Base-by-base conservation (phyloP, 495 filamentous ascomycete genomes). In the Lasiosphaeris hirsuta region DNA sequence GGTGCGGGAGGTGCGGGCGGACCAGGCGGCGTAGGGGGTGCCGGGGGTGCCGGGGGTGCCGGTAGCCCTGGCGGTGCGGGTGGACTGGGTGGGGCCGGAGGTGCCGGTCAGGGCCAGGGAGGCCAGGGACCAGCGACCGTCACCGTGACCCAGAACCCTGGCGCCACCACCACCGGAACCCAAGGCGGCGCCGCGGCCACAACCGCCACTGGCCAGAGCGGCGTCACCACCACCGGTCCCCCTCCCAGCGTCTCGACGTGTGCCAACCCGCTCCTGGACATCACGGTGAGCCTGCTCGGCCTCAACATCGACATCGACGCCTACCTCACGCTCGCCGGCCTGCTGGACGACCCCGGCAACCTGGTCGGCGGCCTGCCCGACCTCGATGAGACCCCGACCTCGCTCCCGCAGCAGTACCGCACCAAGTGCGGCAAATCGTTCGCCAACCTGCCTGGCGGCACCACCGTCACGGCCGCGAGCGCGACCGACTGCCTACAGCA, bases 231-330 rank as follows among this genome's bases (percentile, higher is more conserved):
- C 45, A 56, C 46, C 9, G 18, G 36, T 0, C 13, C 40, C 0
- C 17, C 38, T 0, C 11, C 36, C 38, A 37, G 18, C 30, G 42
- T 47, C 18, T 17, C 52, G 4, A 35, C 18, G 19, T 39, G 37
- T 36, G 44, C 10, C 44, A 45, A 17, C 44, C 33, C 18, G 7
- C 30, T 43, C 6, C 58, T 60, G 2, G 46, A 43, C 38, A 35
- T 62, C 19, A 35, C 19, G 13, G 19, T 57, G 54, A 42, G 54
- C 53, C 40, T 61, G 14, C 34, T 49, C 15, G 54, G 43, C 11
- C 37, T 63, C 17, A 46, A 60, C 33, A 51, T 56, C 33, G 47
- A 59, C 39, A 15, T 59, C 23, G 37, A 63, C 51, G 10, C 43
- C 35, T 57, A 54, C 38, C 15, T 63, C 14, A 30, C 49, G 53